phyloP scores from a whole-genome alignment of 495 filamentous ascomycete genomes.

The Penicillium coprophilum region DNA sequence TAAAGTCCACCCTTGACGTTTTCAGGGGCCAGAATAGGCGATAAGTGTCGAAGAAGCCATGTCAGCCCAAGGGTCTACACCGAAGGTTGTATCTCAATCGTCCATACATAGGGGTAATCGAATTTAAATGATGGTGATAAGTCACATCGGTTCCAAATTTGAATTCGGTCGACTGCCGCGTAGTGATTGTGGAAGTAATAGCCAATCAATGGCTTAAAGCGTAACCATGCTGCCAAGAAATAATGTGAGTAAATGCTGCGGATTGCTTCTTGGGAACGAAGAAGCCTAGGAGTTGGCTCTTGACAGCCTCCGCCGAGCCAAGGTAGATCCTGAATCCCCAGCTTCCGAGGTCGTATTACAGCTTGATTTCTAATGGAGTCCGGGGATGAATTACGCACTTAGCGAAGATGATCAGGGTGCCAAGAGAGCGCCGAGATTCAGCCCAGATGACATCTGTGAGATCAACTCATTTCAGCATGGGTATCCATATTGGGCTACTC shows the following conservation, averaged over 20 bases:
- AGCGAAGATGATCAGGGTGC: conserved; percentile 3
- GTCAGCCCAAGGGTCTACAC: background rate
- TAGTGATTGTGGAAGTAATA: background rate
- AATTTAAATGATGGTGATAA: background rate
- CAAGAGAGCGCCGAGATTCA: conserved; percentile 7
- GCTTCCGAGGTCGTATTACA: background rate
- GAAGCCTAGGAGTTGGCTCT: background rate
- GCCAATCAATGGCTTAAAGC: background rate
- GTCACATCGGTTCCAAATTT: background rate
- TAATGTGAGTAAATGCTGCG: conserved; percentile 3
- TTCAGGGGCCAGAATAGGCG: conserved; percentile 12
- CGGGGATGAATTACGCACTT: conserved; percentile 13
- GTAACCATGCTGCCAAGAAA: conserved; percentile 15
- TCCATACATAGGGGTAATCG: background rate
- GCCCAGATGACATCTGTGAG: conserved; percentile 16
- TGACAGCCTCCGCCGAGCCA: background rate
- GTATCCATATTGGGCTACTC: background rate
- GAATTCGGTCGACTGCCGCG: background rate
- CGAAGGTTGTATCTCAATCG: background rate
- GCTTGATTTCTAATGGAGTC: background rate
- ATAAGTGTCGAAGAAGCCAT: background rate
- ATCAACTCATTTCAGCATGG: conserved; percentile 10
- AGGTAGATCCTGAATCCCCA: background rate
- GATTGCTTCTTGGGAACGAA: background rate
- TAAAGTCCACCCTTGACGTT: background rate